Evolutionary conservation across 352 stramenopile species (phyloP), one percentile per base, ranked within the genome.

Genomic region (Globisporangium spiculum): DNA sequence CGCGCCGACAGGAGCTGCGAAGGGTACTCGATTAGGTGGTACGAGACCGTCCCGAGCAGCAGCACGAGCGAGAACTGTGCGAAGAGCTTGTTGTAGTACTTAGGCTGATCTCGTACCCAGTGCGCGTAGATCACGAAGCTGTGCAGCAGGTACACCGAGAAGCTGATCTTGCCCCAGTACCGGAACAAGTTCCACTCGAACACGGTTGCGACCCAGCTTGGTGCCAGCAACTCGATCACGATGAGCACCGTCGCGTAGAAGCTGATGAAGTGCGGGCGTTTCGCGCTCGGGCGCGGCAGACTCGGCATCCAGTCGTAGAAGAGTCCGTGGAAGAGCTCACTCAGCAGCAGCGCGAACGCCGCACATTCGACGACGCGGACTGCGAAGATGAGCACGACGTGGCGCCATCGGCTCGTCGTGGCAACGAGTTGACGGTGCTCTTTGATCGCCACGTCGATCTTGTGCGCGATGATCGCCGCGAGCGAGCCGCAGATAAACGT

Each of bases 131-230:
- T 63, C 46, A 80, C 78, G 60, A 88, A 87, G 59, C 69, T 84
- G 67, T 80, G 76, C 1, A 83, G 67, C 67, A 83, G 48, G 64
- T 83, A 83, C 38, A 79, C 65, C 5, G 76, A 83, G 54, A 76
- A 83, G 63, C 74, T 80, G 38, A 83, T 60, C 32, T 83, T 80
- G 65, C 76, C 74, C n/a, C 65, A 69, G 60, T 65, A 75, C 0
- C 71, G 68, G 18, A 80, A 50, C 58, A 75, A 32, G 50, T 60
- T 74, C 74, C 71, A 83, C 57, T 83, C 76, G 30, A 80, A 67
- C 2, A 71, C 22, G 0, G 61, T 67, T 10, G 76, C 58, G 14
- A 83, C n/a, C 3, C 65, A 10, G 3, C 67, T 72, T 9, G 74
- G 76, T 6, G 71, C n/a, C 50, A 80, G 56, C 74, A 83, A 74